Conservation (phyloP, 75 land plant genomes). For the Pinus albicaulis region DNA sequence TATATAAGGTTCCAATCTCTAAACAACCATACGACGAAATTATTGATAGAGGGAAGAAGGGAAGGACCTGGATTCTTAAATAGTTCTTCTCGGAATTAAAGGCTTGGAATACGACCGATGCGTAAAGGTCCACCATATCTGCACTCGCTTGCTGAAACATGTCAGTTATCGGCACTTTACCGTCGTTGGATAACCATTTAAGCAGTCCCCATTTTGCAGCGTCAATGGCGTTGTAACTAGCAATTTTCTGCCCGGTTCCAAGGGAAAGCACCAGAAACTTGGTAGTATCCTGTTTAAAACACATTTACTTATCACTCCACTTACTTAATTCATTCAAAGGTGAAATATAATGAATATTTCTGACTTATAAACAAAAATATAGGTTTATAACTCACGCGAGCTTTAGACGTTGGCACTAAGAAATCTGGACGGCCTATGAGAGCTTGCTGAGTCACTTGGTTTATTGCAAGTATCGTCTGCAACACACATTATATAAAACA, state of each 20-base stretch:
- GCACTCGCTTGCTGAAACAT: constrained; percentile 23
- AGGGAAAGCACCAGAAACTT: constrained; percentile 33
- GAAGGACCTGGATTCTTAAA: constrained; percentile 18
- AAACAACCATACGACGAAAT: no score
- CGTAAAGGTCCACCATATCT: constrained; percentile 32
- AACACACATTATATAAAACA: background rate
- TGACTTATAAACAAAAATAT: no score
- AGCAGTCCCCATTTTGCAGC: constrained; percentile 32
- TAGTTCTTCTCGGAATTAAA: constrained; percentile 5
- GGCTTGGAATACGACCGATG: constrained; percentile 9
- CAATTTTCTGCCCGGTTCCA: constrained; percentile 17
- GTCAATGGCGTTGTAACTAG: constrained; percentile 19
- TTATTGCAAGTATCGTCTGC: constrained; percentile 2
- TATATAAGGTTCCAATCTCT: no score
- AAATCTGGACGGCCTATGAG: background rate
- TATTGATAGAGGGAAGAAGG: background rate
- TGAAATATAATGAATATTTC: background rate
- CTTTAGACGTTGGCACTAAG: background rate
- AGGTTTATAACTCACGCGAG: background rate
- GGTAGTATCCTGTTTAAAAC: constrained; percentile 1
- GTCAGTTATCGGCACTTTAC: constrained; percentile 15
- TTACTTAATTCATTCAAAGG: no score
- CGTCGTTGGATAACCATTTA: constrained; percentile 12
- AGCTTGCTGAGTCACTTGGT: background rate
- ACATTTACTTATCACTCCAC: background rate